phyloP scores from a whole-genome alignment of 1,284 basidiomycete genomes.

The Cutaneotrichosporon cyanovorans region DNA sequence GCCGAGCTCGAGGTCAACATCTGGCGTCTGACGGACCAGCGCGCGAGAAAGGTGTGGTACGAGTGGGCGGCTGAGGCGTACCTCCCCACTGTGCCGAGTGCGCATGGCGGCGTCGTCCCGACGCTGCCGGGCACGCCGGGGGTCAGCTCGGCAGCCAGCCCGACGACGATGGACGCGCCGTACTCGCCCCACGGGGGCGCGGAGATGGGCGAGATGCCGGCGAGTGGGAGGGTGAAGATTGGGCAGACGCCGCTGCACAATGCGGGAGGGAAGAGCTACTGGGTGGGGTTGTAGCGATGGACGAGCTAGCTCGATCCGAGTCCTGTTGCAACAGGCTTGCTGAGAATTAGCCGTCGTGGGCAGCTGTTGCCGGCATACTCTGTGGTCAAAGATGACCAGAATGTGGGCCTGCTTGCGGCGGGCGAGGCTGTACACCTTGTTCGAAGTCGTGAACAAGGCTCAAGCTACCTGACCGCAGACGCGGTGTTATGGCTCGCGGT shows the following conservation, averaged over 20 bases:
- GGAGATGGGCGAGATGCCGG: constrained; percentile 1
- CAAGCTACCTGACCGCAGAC: no score
- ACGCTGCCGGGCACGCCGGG: constrained; percentile 2
- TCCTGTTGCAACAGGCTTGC: no score
- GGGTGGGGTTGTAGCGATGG: constrained; percentile 65
- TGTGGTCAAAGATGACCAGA: no score
- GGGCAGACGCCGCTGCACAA: constrained; percentile 89
- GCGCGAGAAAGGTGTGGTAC: constrained; percentile 75
- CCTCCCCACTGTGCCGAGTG: constrained; percentile 50
- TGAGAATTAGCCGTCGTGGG: no score
- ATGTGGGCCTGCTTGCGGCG: no score
- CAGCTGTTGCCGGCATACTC: no score
- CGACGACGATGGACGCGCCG: constrained; percentile 49
- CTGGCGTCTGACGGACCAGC: constrained; percentile 83
- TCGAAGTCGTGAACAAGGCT: no score
- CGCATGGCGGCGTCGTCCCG: constrained; percentile 1
- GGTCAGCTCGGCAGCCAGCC: constrained; percentile 23
- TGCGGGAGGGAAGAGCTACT: constrained; percentile 78
- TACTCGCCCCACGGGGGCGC: constrained; percentile 21
- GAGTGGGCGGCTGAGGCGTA: constrained; percentile 96
- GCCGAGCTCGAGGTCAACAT: constrained; percentile 88
- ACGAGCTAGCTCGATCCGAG: no score
- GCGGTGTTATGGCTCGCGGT: no score
- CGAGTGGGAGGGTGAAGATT: constrained; percentile 61
- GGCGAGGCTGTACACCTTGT: no score